phyloP scores from a whole-genome alignment of 2,329 filamentous ascomycete species.

The Blastomyces silverae region DNA sequence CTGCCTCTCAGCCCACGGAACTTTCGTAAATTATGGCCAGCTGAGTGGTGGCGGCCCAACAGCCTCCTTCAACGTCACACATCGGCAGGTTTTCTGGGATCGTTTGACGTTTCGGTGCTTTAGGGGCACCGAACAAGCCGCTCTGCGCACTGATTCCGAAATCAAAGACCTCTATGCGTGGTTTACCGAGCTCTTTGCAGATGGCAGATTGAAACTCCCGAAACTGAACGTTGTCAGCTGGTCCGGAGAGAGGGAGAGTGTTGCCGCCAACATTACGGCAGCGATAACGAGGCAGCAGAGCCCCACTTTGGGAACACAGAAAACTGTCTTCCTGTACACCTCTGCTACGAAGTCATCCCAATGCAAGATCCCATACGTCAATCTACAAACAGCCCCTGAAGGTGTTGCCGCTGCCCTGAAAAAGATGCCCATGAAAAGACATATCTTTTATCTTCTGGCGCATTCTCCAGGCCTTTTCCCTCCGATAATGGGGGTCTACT shows the following conservation, averaged over 20 bases:
- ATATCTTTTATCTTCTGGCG: slow-evolving; percentile 1
- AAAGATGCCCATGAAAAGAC: slow-evolving; percentile 1
- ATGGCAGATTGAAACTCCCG: neutral
- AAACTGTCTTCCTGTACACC: neutral
- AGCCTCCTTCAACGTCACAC: neutral
- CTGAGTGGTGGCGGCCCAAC: slow-evolving; percentile 16
- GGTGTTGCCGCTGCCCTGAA: neutral
- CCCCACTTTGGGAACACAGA: neutral
- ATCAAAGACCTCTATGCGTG: slow-evolving; percentile 8
- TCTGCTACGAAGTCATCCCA: neutral
- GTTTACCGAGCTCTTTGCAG: neutral
- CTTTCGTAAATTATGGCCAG: slow-evolving; percentile 22
- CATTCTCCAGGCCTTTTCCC: slow-evolving; percentile 6
- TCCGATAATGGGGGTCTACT: slow-evolving; percentile 5
- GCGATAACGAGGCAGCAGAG: slow-evolving; percentile 1
- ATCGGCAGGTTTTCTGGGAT: slow-evolving; percentile 5
- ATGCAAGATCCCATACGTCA: neutral
- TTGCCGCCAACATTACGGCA: neutral
- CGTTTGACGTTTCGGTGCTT: slow-evolving; percentile 6
- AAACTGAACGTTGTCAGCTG: slow-evolving; percentile 6
- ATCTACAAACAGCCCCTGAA: neutral
- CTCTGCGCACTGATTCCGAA: slow-evolving; percentile 12
- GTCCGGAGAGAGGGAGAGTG: neutral
- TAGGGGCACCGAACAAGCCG: neutral
- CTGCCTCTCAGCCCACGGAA: slow-evolving; percentile 19